These are phyloP conservation scores for Pseudodiploospora longispora DNA, from an alignment of 2,329 filamentous ascomycete species.

Conservation along the genomic window DNA sequence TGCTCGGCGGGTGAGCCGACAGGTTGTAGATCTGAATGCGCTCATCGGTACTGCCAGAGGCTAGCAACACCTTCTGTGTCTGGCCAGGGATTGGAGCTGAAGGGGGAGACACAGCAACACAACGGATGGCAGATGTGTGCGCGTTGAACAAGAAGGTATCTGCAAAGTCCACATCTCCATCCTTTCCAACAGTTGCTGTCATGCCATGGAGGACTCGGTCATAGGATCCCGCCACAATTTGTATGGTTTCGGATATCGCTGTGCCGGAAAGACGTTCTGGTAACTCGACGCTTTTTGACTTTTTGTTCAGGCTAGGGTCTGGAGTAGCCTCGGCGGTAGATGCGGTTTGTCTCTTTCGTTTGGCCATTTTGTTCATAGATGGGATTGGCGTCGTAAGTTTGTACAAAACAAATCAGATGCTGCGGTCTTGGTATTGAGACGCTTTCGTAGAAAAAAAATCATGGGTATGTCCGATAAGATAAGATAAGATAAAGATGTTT, in stretches of 20 bases:
- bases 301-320: conserved; percentile 22
- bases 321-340: conserved; percentile 16
- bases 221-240: conserved; percentile 89
- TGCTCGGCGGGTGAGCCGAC: conserved; percentile 57
- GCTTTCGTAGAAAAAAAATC: conserved; percentile 7
- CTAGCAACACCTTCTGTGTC: conserved; percentile 77
- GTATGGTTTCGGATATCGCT: conserved; percentile 51
- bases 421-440: neutral
- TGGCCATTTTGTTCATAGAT: conserved; percentile 30
- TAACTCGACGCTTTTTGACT: conserved; percentile 17
- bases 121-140: conserved; percentile 82
- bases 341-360: conserved; percentile 39
- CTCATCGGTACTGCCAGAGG: conserved; percentile 87
- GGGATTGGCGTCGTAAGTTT: conserved; percentile 5
- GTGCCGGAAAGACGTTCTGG: neutral
- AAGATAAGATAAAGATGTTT: too few species aligned
- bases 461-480: neutral
- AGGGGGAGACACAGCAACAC: conserved; percentile 74
- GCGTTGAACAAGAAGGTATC: conserved; percentile 96
- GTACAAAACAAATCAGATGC: neutral
- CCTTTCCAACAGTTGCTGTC: conserved; percentile 55
- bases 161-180: conserved; percentile 56
- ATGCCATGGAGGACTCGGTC: conserved; percentile 88
- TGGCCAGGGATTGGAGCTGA: conserved; percentile 54
- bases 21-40: conserved; percentile 91